Evolutionary conservation across 2,329 filamentous ascomycete species (phyloP).

Genomic region (Fusarium cicatricum): DNA sequence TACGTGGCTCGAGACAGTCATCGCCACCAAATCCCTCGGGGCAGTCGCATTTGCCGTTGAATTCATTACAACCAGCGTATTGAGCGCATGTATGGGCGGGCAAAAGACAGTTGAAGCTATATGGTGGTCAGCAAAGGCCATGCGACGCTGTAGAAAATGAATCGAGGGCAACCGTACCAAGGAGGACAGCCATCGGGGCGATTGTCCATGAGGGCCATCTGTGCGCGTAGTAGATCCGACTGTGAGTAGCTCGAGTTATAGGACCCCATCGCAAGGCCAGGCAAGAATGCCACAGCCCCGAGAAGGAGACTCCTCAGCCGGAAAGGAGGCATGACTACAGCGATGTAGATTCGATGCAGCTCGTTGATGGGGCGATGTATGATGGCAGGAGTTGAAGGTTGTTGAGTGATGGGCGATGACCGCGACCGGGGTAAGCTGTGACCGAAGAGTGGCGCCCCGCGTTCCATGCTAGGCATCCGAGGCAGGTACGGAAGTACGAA

Average conservation of each 20-base stretch:
- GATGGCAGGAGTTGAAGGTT: constrained; percentile 23
- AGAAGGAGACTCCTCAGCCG: constrained; percentile 50
- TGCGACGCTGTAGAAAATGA: background rate
- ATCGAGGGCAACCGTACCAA: constrained; percentile 59
- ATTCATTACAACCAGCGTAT: constrained; percentile 87
- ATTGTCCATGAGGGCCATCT: constrained; percentile 75
- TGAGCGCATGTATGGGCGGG: constrained; percentile 92
- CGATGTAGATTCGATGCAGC: constrained; percentile 31
- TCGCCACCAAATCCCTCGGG: constrained; percentile 93
- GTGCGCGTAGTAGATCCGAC: constrained; percentile 67
- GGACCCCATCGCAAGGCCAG: constrained; percentile 50
- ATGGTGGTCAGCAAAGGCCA: constrained; percentile 23
- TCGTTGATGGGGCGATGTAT: constrained; percentile 23
- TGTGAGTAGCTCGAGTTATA: constrained; percentile 67
- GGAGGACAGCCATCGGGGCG: constrained; percentile 81
- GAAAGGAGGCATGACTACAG: constrained; percentile 52
- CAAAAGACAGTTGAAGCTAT: constrained; percentile 96
- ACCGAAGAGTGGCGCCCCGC: constrained; percentile 40
- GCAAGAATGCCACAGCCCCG: constrained; percentile 52
- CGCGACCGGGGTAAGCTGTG: constrained; percentile 39
- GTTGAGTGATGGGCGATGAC: constrained; percentile 25
- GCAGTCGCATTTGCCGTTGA: constrained; percentile 91
- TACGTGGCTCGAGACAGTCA: constrained; percentile 86
- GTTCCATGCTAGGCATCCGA: constrained; percentile 28
- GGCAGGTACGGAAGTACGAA: constrained; percentile 12